phyloP scores from a whole-genome alignment of 345 rosid genomes.

The Populus davidiana region DNA sequence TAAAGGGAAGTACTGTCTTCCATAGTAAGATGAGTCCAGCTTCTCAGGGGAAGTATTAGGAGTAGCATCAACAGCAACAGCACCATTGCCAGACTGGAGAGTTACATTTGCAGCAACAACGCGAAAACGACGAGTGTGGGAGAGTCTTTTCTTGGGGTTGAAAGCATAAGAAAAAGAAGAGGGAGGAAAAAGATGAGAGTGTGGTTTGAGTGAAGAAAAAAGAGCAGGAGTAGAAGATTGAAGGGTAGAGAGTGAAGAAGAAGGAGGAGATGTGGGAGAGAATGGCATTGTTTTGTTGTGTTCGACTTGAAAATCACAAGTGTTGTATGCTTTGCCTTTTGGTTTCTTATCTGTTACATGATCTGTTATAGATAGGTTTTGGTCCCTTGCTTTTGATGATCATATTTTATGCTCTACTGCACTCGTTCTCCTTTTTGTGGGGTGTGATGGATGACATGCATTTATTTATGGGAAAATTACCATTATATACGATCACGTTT shows the following conservation, averaged over 20 bases:
- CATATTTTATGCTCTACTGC: background rate
- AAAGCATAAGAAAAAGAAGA: slow-evolving; percentile 5
- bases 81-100: slow-evolving; percentile 54
- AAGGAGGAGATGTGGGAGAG: slow-evolving; percentile 3
- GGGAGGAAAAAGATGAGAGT: slow-evolving; percentile 10
- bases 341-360: slow-evolving; percentile 8
- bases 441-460: background rate
- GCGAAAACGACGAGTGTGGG: slow-evolving; percentile 1
- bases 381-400: background rate
- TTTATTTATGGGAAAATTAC: background rate
- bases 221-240: slow-evolving; percentile 10
- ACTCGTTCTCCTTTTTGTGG: background rate
- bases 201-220: slow-evolving; percentile 22
- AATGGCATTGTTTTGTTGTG: slow-evolving; percentile 1
- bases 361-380: background rate
- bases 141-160: slow-evolving; percentile 9
- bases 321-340: too few relatives aligned
- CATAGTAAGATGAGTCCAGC: slow-evolving; percentile 42
- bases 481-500: too few relatives aligned
- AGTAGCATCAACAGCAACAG: slow-evolving; percentile 17
- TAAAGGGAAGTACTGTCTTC: slow-evolving; percentile 75
- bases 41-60: slow-evolving; percentile 6
- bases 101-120: slow-evolving; percentile 21
- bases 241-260: slow-evolving; percentile 5
- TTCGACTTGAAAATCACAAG: background rate